Evolutionary conservation across 331 rosid genomes (phyloP), one percentile per base, ranked within the genome.

Genomic region (Dryas integrifolia): DNA sequence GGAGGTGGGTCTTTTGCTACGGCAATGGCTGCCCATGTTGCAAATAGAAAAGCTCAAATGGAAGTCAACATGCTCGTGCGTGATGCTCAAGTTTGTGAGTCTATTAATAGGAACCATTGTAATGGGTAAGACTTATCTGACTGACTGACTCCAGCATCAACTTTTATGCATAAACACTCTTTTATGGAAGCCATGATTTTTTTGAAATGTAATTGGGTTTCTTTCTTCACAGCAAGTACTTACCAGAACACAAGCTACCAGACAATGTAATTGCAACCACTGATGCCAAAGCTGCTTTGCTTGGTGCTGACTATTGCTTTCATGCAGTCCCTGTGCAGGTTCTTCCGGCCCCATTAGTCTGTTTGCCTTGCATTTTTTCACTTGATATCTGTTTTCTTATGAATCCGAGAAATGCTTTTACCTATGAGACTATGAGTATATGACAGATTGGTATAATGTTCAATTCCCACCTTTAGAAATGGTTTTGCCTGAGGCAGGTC

Each of bases 1-100:
- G 98, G 98, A 69, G 97, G 97, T 72, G 98, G 98, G n/a, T 93
- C 97, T n/a, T 93, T 93, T 85, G 98, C 96, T 72, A 91, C 96
- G n/a, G 98, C 98, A 53, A 91, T 93, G 96, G 97, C 97, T 70
- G 92, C 96, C 38, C 97, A 93, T 85, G 86, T 93, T 56, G 98
- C 98, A 24, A 74, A 81, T 72, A 86, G 89, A 67, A 93, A 89
- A 85, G 77, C 90, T 47, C 79, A 89, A 63, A 73, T 93, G 86
- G 95, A 93, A 82, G 97, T 93, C 40, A 71, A 67, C 61, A 89
- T 93, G 90, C 91, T 93, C 14, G 86, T 91, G 67, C 87, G 98
- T 65, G 98, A 93, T 72, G 85, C 92, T 82, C 85, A 83, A 86
- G 85, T 93, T 78, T 93, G 97, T 78, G 85, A 65, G 0, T 87